Percentiles rank a stretch among this genome's conserved stretches.
phyloP scores from a whole-genome alignment of 257 asterid genomes.

The Solanum rostratum region DNA sequence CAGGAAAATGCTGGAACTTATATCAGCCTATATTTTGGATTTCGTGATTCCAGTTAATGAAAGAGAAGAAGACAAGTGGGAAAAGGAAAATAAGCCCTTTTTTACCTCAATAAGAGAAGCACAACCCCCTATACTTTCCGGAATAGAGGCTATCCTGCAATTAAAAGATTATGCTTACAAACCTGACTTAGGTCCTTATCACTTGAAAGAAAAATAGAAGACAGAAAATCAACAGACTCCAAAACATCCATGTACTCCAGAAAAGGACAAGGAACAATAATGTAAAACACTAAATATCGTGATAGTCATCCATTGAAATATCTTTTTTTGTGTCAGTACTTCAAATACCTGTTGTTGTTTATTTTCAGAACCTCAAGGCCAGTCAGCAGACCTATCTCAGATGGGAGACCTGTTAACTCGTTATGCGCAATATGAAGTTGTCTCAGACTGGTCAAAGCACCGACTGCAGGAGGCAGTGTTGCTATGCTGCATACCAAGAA shows the following conservation, averaged over 20 bases:
- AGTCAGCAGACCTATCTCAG: conserved; percentile 58
- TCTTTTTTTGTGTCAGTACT: background rate
- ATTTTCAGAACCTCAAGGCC: conserved; percentile 64
- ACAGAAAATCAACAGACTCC: background rate
- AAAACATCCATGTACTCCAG: background rate
- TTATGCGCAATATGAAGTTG: conserved; percentile 55
- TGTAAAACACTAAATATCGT: background rate
- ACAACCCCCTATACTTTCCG: conserved; percentile 57
- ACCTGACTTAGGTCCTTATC: background rate
- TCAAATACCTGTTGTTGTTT: conserved; percentile 66
- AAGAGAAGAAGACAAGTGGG: background rate
- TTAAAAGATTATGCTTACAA: background rate
- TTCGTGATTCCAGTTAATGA: background rate
- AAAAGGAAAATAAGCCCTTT: background rate
- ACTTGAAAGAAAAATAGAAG: background rate
- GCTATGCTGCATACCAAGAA: conserved; percentile 41
- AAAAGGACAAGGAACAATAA: background rate
- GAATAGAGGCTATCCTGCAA: conserved; percentile 61
- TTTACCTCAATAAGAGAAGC: conserved; percentile 70
- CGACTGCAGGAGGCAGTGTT: conserved; percentile 49
- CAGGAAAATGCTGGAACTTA: background rate
- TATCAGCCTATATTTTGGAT: background rate
- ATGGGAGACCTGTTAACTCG: conserved; percentile 50
- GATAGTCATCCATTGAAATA: too few relatives aligned
- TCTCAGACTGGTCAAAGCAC: conserved; percentile 60